Base-by-base conservation (phyloP, 371 early-diverging fungal genomes). In the Mucor velutinosus region DNA sequence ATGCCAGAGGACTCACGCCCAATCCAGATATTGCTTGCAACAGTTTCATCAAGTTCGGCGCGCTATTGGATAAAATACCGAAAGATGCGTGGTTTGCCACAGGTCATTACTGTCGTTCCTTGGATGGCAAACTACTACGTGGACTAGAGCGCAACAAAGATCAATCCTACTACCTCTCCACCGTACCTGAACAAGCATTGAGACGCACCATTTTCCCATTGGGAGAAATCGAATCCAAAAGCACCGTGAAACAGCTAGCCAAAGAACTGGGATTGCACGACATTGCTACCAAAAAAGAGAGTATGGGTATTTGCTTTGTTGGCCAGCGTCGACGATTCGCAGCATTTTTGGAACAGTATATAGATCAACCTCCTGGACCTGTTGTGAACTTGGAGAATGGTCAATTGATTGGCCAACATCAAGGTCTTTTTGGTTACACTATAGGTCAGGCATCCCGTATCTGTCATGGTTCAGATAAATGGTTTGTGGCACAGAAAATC, bases 231-330 rank as follows among this genome's bases (percentile, higher is more conserved):
- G 58, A 59, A 17, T 76, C 79, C 4, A 98, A 98, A 69, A 41
- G 75, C 0, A 76, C 90, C 19, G 94, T 96, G 45, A 92, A 95
- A 58, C 45, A 66, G 4, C 71, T 95, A 27, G 98, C 97, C 0
- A 15, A 65, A 12, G 67, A 82, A 10, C 61, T 84, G 8, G 85
- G 85, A 1, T 80, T 94, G 30, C 74, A 72, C 0, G 85, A 74
- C 4, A 74, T 88, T 14, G 92, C 93, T 0, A 56, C 71, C 10
- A 95, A 95, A 76, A 86, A 85, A 41, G 98, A 98, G 71, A 94
- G 94, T 71, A 95, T 96, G 95, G 98, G 98, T 0, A 94, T 98
- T 21, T 98, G 98, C 66, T 97, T 98, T 85, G 91, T 98, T 5
- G 97, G 97, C 1, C 90, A 95, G 67, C 83, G 91, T 3, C 84